Evolutionary conservation across 257 asterid genomes (phyloP), one percentile per base, ranked within the genome.

Genomic region (Coffea eugenioides): DNA sequence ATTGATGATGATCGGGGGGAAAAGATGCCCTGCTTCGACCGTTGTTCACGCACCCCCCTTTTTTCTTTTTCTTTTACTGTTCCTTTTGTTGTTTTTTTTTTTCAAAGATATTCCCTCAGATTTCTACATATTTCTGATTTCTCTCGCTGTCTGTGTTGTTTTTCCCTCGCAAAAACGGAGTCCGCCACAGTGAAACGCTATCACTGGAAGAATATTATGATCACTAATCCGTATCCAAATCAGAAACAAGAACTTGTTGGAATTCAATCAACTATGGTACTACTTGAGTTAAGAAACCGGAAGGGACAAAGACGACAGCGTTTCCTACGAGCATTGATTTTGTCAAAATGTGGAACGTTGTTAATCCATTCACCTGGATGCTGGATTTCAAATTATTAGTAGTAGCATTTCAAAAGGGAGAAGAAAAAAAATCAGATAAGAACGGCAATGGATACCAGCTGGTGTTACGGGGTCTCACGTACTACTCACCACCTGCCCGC

Each of bases 31-130:
- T 5, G 34, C 54, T 49, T 72, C 48, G 83, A 79, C 84, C 85
- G 84, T 77, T 84, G 85, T 51, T 57, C 84, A 62, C 82, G 78
- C 80, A 65, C 65, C 62, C 81, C 76, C 34, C n/a, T 12, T 71
- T 57, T 59, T 61, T 4, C 25, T 11, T 61, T 8, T 61, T 10
- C 25, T 59, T 23, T 20, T 54, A 0, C 16, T 15, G 0, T 49
- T 8, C 72, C 62, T 23, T 83, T 14, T 45, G 8, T 75, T 25
- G 48, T 62, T 67, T 75, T 75, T 31, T 31, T 31, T 0, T 31
- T 31, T 1, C 31, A 31, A 6, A 68, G 82, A 81, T 84, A 77
- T 85, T 67, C 80, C 87, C 74, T 86, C 85, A 80, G 27, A 27
- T 27, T 27, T 27, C 34, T 31, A 31, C 34, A 31, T 31, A 31